A percentile compares a stretch with the other conserved stretches of the same genome.
These are phyloP conservation scores for Botryotinia calthae DNA, from an alignment of 2,329 filamentous ascomycete species.

Conservation along the genomic window DNA sequence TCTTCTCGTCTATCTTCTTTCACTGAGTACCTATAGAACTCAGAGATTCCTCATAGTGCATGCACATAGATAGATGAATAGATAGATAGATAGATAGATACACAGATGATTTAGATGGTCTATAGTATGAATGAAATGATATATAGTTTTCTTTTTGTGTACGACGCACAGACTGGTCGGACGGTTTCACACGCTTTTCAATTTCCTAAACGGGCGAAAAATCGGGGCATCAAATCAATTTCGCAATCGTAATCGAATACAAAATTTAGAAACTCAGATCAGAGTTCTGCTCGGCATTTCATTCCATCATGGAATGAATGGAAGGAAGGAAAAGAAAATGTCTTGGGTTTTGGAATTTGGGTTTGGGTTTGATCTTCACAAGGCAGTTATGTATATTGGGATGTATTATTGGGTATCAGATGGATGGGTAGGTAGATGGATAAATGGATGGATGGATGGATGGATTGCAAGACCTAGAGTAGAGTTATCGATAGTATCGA, in stretches of 20 bases:
- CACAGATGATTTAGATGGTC: background rate
- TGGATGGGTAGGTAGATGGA: background rate
- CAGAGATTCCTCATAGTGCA: background rate
- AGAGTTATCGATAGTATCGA: background rate
- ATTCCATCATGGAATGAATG: too few species aligned
- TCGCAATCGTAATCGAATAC: background rate
- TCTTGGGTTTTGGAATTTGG: background rate
- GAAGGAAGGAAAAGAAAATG: background rate
- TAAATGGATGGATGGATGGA: too few species aligned
- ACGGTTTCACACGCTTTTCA: background rate
- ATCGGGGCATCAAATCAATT: background rate
- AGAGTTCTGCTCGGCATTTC: background rate
- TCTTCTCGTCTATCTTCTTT: background rate
- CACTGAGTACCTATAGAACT: background rate
- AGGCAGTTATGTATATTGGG: too few species aligned
- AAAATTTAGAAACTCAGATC: background rate
- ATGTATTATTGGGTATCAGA: background rate
- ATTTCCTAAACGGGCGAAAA: background rate
- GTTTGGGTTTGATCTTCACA: background rate
- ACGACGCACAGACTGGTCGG: background rate
- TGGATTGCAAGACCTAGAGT: background rate
- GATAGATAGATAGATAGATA: background rate
- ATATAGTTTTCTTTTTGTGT: background rate
- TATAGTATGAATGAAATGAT: background rate
- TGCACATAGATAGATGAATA: background rate